These are phyloP conservation scores for Penicillium steckii DNA, from an alignment of 495 filamentous ascomycete genomes.

Conservation along the genomic window DNA sequence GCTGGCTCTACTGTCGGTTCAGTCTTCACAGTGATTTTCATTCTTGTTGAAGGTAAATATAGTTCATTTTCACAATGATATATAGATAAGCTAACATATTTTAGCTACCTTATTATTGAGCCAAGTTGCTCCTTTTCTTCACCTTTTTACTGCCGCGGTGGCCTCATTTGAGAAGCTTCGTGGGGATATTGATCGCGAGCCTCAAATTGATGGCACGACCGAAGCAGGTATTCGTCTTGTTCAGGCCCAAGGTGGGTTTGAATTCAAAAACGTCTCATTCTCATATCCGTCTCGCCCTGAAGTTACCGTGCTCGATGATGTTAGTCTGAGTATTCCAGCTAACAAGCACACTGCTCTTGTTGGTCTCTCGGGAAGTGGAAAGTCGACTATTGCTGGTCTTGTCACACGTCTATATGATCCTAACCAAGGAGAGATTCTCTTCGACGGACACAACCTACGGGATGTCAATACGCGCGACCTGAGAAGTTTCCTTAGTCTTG, in stretches of 20 bases:
- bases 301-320: conserved; percentile 49
- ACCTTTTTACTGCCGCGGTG: conserved; percentile 56
- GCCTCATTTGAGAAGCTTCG: conserved; percentile 51
- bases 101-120: conserved; percentile 60
- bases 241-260: conserved; percentile 40
- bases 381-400: conserved; percentile 63
- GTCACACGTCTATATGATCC: conserved; percentile 53
- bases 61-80: background rate
- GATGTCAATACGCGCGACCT: conserved; percentile 57
- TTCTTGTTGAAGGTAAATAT: conserved; percentile 59
- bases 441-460: conserved; percentile 54
- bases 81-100: conserved; percentile 10
- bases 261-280: conserved; percentile 56
- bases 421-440: conserved; percentile 40
- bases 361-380: conserved; percentile 69
- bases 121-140: conserved; percentile 61
- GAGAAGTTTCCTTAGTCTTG: conserved; percentile 57
- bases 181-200: conserved; percentile 50
- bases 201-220: conserved; percentile 48
- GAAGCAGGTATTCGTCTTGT: conserved; percentile 34
- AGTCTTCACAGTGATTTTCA: conserved; percentile 64
- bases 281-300: conserved; percentile 62
- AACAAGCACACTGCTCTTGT: conserved; percentile 65
- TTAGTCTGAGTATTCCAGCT: conserved; percentile 53
- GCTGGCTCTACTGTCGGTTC: conserved; percentile 50